phyloP scores from a whole-genome alignment of 2,329 filamentous ascomycete genomes.

The Apiospora pterosperma region DNA sequence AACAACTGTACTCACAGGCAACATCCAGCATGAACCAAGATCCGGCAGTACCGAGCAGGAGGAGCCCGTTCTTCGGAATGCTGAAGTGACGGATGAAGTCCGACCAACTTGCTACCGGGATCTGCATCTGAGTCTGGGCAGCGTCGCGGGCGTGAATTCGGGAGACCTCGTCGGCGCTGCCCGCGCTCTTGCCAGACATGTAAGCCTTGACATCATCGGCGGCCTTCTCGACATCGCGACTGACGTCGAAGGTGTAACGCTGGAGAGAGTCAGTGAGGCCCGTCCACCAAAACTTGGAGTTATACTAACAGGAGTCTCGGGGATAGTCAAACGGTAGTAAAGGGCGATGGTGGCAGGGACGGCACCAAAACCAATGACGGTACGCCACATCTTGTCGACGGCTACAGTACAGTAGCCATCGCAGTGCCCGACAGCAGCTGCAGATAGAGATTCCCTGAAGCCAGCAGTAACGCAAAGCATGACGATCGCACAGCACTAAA shows the following conservation, averaged over 20 bases:
- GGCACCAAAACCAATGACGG: constrained; percentile 76
- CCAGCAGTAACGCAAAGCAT: constrained; percentile 71
- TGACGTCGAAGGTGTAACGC: constrained; percentile 82
- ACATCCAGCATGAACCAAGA: constrained; percentile 69
- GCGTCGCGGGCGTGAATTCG: constrained; percentile 57
- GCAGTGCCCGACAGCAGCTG: constrained; percentile 53
- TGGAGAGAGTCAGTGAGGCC: constrained; percentile 6
- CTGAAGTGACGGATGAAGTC: constrained; percentile 72
- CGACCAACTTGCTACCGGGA: constrained; percentile 66
- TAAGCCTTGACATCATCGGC: constrained; percentile 73
- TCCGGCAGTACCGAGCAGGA: constrained; percentile 74
- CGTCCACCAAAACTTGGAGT: neutral
- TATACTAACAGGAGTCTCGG: constrained; percentile 63
- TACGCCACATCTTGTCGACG: constrained; percentile 86
- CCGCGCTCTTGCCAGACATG: constrained; percentile 60
- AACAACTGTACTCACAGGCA: constrained; percentile 39
- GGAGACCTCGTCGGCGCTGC: constrained; percentile 62
- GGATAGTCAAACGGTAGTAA: constrained; percentile 77
- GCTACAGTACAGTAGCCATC: constrained; percentile 61
- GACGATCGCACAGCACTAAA: constrained; percentile 60
- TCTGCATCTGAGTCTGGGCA: constrained; percentile 50
- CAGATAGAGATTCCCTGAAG: constrained; percentile 62
- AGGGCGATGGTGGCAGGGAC: constrained; percentile 78
- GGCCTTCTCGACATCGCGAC: constrained; percentile 70
- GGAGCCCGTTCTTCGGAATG: constrained; percentile 67